Evolutionary conservation across 306 rosid genomes (phyloP), one percentile per base, ranked within the genome.

Genomic region (Quercus aquifolioides): DNA sequence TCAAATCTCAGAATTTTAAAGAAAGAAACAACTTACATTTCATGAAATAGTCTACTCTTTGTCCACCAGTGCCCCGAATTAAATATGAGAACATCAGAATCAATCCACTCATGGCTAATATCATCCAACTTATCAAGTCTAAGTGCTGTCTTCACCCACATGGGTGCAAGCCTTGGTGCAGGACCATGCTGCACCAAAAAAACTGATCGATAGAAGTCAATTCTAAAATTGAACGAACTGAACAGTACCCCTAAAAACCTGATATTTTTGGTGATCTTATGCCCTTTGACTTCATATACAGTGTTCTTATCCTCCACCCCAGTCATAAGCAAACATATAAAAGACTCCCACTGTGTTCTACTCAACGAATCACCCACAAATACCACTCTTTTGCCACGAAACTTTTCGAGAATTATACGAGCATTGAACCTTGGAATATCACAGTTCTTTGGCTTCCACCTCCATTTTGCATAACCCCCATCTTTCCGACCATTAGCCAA

Each of bases 1-100:
- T 13, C 11, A 41, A 41, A 41, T 41, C 3, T 8, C 46, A 41
- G 46, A 41, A 41, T 41, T 41, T 41, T 8, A 12, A 58, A 20
- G 0, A 14, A 11, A 23, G 4, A 26, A 20, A 6, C 18, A 15
- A 89, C 95, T 92, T 76, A 95, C 99, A 90, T 87, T 81, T 91
- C 88, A 31, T 17, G 51, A 58, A 84, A 88, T 83, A 95, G 91
- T 76, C 91, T 93, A 56, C 84, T 89, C 49, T 82, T 35, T 6
- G 94, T 91, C 99, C 99, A 92, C 99, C 99, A 95, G 81, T 90
- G 92, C 69, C 99, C 97, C 1, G 98, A 86, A 65, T 95, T 91
- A 79, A 95, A 92, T 43, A 95, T 84, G 75, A 95, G 79, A 78
- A 95, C 60, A 87, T 95, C 99, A 5, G 97, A 91, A 82, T 91